These are phyloP conservation scores for Sordariomycetes sp. DNA, from an alignment of 2,329 filamentous ascomycete species.

Conservation along the genomic window DNA sequence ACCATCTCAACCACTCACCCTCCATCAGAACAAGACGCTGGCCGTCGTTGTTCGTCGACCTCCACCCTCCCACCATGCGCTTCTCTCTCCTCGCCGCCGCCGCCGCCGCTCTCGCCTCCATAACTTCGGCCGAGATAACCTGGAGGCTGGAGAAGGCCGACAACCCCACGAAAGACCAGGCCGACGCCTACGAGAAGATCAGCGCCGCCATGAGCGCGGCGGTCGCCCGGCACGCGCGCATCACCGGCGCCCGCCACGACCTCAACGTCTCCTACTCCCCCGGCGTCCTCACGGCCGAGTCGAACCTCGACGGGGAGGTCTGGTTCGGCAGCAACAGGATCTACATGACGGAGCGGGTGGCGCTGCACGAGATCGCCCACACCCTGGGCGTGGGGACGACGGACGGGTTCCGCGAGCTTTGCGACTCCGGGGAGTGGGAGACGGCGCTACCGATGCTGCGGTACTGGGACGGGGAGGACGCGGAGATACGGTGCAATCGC, in stretches of 20 bases:
- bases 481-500: conserved; percentile 26
- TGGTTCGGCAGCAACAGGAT: conserved; percentile 31
- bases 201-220: conserved; percentile 28
- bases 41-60: background rate
- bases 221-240: conserved; percentile 25
- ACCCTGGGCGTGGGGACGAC: conserved; percentile 36
- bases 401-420: conserved; percentile 23
- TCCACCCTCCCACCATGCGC: conserved; percentile 17
- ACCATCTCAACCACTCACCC: background rate
- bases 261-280: conserved; percentile 29
- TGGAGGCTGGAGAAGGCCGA: conserved; percentile 24
- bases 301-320: conserved; percentile 32
- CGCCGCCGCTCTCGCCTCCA: conserved; percentile 17
- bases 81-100: conserved; percentile 16
- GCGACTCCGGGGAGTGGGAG: conserved; percentile 29
- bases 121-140: conserved; percentile 23
- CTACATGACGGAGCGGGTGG: conserved; percentile 37
- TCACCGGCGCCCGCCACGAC: conserved; percentile 21
- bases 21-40: background rate
- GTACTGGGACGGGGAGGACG: conserved; percentile 26
- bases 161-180: conserved; percentile 29
- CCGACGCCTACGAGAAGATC: conserved; percentile 31
- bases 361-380: conserved; percentile 36
- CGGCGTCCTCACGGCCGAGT: conserved; percentile 33
- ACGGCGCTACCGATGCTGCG: conserved; percentile 25